phyloP scores from a whole-genome alignment of 2,329 filamentous ascomycete genomes.

The Tolypocladium sp. region DNA sequence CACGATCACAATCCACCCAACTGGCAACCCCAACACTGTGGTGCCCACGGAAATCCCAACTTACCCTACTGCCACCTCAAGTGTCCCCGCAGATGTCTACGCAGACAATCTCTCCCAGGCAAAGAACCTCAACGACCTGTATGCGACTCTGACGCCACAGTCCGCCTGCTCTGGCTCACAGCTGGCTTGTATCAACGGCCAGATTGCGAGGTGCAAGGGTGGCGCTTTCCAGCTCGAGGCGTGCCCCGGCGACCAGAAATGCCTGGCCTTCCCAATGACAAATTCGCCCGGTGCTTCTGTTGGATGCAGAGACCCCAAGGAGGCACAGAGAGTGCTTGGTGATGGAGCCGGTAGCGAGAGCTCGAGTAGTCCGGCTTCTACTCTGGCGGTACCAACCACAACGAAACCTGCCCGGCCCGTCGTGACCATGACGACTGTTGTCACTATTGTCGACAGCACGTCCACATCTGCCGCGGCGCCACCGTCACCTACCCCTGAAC shows the following conservation, averaged over 20 bases:
- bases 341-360: conserved; percentile 5
- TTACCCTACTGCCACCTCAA: conserved; percentile 26
- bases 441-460: conserved; percentile 16
- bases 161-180: conserved; percentile 38
- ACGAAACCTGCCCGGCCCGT: conserved; percentile 10
- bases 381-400: conserved; percentile 1
- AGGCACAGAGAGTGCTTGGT: conserved; percentile 34
- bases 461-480: not conserved
- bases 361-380: not conserved
- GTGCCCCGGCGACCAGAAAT: conserved; percentile 28
- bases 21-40: conserved; percentile 23
- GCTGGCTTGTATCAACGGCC: conserved; percentile 42
- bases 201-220: conserved; percentile 34
- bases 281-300: conserved; percentile 37
- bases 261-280: conserved; percentile 46
- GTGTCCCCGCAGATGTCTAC: conserved; percentile 31
- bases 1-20: conserved; percentile 14
- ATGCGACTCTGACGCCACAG: conserved; percentile 30
- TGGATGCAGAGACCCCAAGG: conserved; percentile 31
- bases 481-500: not conserved
- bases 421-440: conserved; percentile 19
- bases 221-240: conserved; percentile 32
- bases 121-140: conserved; percentile 36
- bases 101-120: conserved; percentile 36
- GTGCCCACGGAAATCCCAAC: conserved; percentile 33